Conservation (phyloP, 2,329 filamentous ascomycete species). For the Sporothrix inflata region DNA sequence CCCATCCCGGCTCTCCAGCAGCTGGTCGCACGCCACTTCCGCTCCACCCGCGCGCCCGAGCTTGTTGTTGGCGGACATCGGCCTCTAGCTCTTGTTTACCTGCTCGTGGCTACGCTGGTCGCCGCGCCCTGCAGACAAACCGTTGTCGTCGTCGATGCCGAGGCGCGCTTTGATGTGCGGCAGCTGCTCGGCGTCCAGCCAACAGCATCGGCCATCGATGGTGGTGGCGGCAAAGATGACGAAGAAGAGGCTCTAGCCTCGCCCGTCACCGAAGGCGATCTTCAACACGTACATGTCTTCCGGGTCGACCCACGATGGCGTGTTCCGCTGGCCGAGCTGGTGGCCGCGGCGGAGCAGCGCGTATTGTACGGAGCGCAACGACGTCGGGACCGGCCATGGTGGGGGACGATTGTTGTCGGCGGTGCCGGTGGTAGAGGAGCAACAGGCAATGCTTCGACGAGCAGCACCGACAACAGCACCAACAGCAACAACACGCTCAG, state of each 20-base stretch:
- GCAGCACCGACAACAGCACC: slow-evolving; percentile 39
- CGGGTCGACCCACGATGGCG: slow-evolving; percentile 43
- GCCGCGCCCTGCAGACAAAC: slow-evolving; percentile 51
- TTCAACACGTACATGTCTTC: slow-evolving; percentile 57
- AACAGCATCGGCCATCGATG: slow-evolving; percentile 19
- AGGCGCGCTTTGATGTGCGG: slow-evolving; percentile 58
- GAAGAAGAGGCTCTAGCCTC: not conserved
- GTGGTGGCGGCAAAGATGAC: not conserved
- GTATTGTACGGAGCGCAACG: slow-evolving; percentile 55
- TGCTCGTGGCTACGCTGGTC: slow-evolving; percentile 57
- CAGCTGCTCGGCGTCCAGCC: slow-evolving; percentile 44
- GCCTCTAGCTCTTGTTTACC: slow-evolving; percentile 57
- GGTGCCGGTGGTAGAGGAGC: slow-evolving; percentile 37
- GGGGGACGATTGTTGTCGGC: slow-evolving; percentile 61
- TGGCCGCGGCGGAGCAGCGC: slow-evolving; percentile 49
- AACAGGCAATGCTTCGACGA: slow-evolving; percentile 26
- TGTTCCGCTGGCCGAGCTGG: slow-evolving; percentile 38
- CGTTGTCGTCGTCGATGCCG: slow-evolving; percentile 59
- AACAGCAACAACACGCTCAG: slow-evolving; percentile 34
- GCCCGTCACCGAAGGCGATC: slow-evolving; percentile 40
- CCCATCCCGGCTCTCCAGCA: slow-evolving; percentile 52
- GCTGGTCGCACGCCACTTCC: slow-evolving; percentile 52
- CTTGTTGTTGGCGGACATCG: slow-evolving; percentile 57
- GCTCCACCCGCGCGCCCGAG: slow-evolving; percentile 51
- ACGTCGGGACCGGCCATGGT: slow-evolving; percentile 55